These are phyloP conservation scores for Neurospora sp. DNA, from an alignment of 495 filamentous ascomycete species.

Conservation along the genomic window DNA sequence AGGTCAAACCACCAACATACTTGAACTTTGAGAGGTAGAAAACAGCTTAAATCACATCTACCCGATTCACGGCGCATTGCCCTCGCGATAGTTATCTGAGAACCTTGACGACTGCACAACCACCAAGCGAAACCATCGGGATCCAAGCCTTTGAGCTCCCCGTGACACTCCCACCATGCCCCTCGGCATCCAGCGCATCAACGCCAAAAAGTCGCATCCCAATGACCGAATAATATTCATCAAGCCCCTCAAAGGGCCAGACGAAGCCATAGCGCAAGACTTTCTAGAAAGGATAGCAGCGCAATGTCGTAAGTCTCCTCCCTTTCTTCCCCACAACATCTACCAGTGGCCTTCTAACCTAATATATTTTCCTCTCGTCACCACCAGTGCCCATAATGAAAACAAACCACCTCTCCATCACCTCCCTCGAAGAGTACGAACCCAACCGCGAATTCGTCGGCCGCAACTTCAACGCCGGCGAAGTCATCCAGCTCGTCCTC, in stretches of 20 bases:
- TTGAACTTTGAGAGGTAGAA: not conserved
- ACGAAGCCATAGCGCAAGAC: conserved; percentile 49
- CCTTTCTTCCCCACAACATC: not conserved
- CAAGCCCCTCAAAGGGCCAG: conserved; percentile 54
- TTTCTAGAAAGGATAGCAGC: conserved; percentile 70
- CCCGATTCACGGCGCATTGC: not conserved
- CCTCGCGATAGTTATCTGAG: not conserved
- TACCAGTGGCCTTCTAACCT: not conserved
- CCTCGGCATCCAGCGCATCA: conserved; percentile 56
- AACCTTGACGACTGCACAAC: not conserved
- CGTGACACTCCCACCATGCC: conserved; percentile 40
- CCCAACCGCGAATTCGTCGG: conserved; percentile 66
- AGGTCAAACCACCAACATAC: not conserved
- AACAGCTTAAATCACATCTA: not conserved
- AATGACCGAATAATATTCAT: conserved; percentile 68
- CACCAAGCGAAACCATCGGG: not conserved
- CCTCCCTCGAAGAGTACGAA: conserved; percentile 66
- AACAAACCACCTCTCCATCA: conserved; percentile 53
- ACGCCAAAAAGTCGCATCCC: conserved; percentile 52
- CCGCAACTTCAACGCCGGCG: conserved; percentile 78
- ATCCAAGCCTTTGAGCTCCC: not conserved
- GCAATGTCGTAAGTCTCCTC: conserved; percentile 44
- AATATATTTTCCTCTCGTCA: conserved; percentile 7
- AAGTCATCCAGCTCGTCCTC: conserved; percentile 70
- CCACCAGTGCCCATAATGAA: conserved; percentile 58